Base-by-base conservation (phyloP, 2,329 filamentous ascomycete species). In the Ceratocystis papillata region DNA sequence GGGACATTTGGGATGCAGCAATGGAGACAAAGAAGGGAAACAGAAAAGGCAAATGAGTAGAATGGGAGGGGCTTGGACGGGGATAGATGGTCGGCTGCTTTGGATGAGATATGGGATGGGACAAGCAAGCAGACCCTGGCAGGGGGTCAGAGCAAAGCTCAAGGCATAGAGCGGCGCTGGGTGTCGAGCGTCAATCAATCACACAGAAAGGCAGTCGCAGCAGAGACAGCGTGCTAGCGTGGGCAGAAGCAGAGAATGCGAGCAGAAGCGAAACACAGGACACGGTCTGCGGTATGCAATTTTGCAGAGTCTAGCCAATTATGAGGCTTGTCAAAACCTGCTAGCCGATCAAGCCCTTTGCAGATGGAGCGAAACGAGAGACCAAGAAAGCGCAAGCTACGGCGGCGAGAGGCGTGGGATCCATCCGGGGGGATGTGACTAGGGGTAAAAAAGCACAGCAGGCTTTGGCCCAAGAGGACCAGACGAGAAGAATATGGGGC, bases 1-100 rank as follows among this genome's bases (percentile, higher is more conserved):
- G 60, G 60, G 60, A 48, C 25, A 70, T 72, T 71, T 71, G 73
- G 69, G 71, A 72, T 69, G 70, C 72, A 72, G 73, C 73, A 73
- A 69, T 70, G 53, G 57, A 68, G 63, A 63, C 64, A 64, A 65
- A 30, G 62, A 65, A 62, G 62, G 67, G 63, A 48, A 44, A 37
- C 46, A 50, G 25, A 60, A 60, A 64, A 63, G 64, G 62, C 62
- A 55, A 59, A 67, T 59, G 60, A 57, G 22, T 45, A 44, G 50
- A 57, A 64, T 33, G 50, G 63, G 62, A 44, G 10, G 22, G 53
- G 53, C 15, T 28, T n/a, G 62, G 63, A 48, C n/a, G 25, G 25
- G 55, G 55, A 30, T 37, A 30, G 17, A 37, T 15, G 55, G 15
- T 59, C 55, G 55, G 28, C 28, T 59, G 55, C 63, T 64, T 62